Percentiles rank a stretch among this genome's conserved stretches.
Evolutionary conservation across 352 stramenopile species (phyloP).

Genomic region (Globisporangium spinosum): DNA sequence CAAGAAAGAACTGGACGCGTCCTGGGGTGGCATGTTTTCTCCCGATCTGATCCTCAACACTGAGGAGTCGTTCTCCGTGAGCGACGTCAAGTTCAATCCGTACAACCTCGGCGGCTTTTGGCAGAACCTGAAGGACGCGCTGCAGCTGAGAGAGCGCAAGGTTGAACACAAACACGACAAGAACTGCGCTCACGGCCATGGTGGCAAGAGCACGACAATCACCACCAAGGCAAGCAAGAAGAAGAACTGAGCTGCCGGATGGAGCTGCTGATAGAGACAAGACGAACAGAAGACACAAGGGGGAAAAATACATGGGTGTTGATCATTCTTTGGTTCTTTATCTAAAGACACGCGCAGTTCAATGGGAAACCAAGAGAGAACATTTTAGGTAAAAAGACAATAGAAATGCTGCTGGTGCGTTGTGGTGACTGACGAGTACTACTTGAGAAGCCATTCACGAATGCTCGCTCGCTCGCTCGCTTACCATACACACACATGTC

Average conservation of each 20-base stretch:
- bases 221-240: constrained; percentile 27
- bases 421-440: background rate
- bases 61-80: constrained; percentile 56
- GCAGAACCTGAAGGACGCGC: constrained; percentile 56
- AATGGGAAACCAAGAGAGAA: constrained; percentile 5
- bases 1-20: constrained; percentile 62
- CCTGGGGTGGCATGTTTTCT: constrained; percentile 73
- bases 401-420: background rate
- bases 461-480: background rate
- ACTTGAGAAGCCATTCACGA: background rate
- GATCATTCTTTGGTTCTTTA: constrained; percentile 11
- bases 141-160: constrained; percentile 25
- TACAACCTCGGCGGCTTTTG: constrained; percentile 64
- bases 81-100: constrained; percentile 78
- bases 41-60: constrained; percentile 73
- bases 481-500: background rate
- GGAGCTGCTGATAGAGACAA: background rate
- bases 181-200: background rate
- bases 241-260: constrained; percentile 17
- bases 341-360: constrained; percentile 11
- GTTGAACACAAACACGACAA: background rate
- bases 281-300: background rate
- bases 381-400: background rate
- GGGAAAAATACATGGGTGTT: constrained; percentile 4
- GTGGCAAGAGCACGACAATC: background rate